These are phyloP conservation scores for Stachybotrys chartarum DNA, from an alignment of 2,329 filamentous ascomycete species.

Conservation along the genomic window DNA sequence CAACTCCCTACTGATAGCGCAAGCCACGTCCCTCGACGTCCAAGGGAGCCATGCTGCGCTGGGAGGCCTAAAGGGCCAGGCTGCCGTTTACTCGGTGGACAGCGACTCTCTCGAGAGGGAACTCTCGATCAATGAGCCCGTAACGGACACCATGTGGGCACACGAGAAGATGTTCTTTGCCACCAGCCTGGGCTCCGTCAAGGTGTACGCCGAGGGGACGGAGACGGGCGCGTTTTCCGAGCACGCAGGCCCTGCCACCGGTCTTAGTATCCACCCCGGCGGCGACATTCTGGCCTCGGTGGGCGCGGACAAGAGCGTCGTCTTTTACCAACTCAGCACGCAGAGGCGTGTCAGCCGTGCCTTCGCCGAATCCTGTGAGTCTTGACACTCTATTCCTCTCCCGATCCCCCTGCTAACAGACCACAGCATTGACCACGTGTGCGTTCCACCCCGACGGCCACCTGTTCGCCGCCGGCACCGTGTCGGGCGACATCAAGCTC, in stretches of 20 bases:
- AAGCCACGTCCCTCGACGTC: conserved; percentile 41
- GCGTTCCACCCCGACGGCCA: conserved; percentile 97
- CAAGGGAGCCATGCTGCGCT: conserved; percentile 62
- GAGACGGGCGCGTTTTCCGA: conserved; percentile 66
- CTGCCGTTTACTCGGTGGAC: conserved; percentile 68
- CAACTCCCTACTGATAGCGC: conserved; percentile 38
- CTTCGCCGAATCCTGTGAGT: conserved; percentile 72
- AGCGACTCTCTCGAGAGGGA: conserved; percentile 61
- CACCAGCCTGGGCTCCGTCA: conserved; percentile 69
- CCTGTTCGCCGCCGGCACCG: conserved; percentile 78
- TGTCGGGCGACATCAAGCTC: conserved; percentile 74
- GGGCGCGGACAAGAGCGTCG: conserved; percentile 85
- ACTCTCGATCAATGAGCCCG: conserved; percentile 58
- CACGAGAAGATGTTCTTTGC: conserved; percentile 64
- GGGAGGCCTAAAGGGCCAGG: conserved; percentile 66
- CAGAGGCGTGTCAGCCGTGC: conserved; percentile 68
- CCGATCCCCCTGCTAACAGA: conserved; percentile 3
- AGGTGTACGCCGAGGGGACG: conserved; percentile 67
- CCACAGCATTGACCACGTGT: conserved; percentile 63
- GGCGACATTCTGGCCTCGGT: conserved; percentile 79
- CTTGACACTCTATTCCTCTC: neutral
- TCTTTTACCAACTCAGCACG: conserved; percentile 73
- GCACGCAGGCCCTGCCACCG: conserved; percentile 76
- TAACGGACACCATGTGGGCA: conserved; percentile 60
- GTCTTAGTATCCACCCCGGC: conserved; percentile 73